A percentile compares a stretch with the other conserved stretches of the same genome.
Conservation (phyloP, 2,329 filamentous ascomycete genomes). For the Calonectria pteridis region DNA sequence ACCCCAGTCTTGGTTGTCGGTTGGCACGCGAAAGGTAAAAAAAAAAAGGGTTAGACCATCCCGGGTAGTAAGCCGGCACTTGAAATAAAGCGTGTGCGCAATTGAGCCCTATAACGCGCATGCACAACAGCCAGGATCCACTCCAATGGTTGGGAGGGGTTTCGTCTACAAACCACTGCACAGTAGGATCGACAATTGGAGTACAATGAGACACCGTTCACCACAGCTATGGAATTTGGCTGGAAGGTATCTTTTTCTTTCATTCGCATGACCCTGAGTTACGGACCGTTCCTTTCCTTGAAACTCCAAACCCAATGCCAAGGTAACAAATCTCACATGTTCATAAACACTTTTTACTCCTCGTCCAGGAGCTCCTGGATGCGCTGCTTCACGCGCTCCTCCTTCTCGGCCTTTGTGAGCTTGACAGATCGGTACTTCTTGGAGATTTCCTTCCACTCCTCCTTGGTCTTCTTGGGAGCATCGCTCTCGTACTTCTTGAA, state of each 20-base stretch:
- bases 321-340: conserved; percentile 47
- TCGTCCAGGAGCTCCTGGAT: conserved; percentile 82
- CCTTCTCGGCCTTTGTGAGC: conserved; percentile 86
- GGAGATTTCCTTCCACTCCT: conserved; percentile 95
- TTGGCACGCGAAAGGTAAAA: neutral
- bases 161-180: conserved; percentile 14
- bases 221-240: conserved; percentile 46
- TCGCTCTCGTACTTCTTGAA: conserved; percentile 89
- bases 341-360: conserved; percentile 51
- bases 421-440: conserved; percentile 87
- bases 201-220: conserved; percentile 46
- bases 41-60: neutral
- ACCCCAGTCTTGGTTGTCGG: neutral
- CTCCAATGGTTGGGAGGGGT: neutral
- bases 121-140: conserved; percentile 13
- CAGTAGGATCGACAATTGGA: conserved; percentile 5
- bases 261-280: conserved; percentile 53
- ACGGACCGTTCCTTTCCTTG: conserved; percentile 50
- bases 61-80: neutral
- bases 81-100: neutral
- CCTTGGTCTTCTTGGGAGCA: conserved; percentile 94
- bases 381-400: conserved; percentile 87
- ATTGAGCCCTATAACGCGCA: conserved; percentile 10
- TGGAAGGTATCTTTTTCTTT: conserved; percentile 51
- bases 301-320: conserved; percentile 56